These are phyloP conservation scores for Ascochyta viciae-villosae DNA, from an alignment of 2,329 filamentous ascomycete species.

Conservation along the genomic window DNA sequence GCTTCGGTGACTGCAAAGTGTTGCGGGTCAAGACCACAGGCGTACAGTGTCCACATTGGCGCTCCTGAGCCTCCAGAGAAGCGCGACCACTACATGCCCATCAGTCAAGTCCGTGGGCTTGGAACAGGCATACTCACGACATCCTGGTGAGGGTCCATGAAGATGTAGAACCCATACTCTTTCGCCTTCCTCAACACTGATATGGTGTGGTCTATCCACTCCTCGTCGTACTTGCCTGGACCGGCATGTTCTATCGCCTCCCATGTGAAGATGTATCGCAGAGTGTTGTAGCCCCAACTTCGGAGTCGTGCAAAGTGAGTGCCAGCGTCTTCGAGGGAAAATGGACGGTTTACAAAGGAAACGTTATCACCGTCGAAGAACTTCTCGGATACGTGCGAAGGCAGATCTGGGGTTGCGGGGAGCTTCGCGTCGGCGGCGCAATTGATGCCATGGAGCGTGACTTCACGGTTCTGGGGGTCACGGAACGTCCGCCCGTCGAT, in stretches of 20 bases:
- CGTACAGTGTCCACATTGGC: conserved; percentile 97
- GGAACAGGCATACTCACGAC: conserved; percentile 66
- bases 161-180: conserved; percentile 91
- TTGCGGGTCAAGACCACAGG: conserved; percentile 86
- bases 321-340: conserved; percentile 81
- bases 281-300: conserved; percentile 93
- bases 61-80: conserved; percentile 94
- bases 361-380: conserved; percentile 96
- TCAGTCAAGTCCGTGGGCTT: neutral
- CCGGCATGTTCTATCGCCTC: conserved; percentile 96
- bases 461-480: conserved; percentile 80
- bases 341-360: conserved; percentile 86
- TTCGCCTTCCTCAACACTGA: conserved; percentile 83
- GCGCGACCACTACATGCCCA: conserved; percentile 75
- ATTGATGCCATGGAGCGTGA: conserved; percentile 93
- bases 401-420: conserved; percentile 79
- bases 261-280: conserved; percentile 98
- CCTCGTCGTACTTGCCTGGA: conserved; percentile 90
- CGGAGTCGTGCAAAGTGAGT: conserved; percentile 85
- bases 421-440: conserved; percentile 90
- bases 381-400: conserved; percentile 76
- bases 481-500: conserved; percentile 88
- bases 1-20: conserved; percentile 87
- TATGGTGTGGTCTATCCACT: conserved; percentile 91
- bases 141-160: conserved; percentile 99